Conservation (phyloP, 805 yeast genomes). For the Yamadazyma endophytica region DNA sequence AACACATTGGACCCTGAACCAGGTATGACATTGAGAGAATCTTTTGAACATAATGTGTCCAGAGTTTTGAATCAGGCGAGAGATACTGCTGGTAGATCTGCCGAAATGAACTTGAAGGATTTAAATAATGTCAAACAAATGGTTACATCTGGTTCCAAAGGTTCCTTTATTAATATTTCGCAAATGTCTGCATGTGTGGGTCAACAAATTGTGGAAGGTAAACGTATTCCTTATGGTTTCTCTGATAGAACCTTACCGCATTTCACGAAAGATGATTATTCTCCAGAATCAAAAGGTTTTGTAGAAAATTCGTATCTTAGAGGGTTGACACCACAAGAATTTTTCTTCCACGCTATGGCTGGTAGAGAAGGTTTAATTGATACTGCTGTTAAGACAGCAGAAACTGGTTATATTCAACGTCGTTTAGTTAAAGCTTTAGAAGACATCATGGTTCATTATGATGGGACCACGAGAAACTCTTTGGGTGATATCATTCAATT, state of each 20-base stretch:
- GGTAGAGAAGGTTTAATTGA: constrained; percentile 99
- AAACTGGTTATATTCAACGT: constrained; percentile 97
- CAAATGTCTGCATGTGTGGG: constrained; percentile 99
- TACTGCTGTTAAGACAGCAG: constrained; percentile 99
- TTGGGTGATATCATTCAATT: constrained; percentile 95
- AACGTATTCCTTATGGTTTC: constrained; percentile 97
- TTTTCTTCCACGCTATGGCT: constrained; percentile 99
- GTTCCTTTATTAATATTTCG: constrained; percentile 97
- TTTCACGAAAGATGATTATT: constrained; percentile 96
- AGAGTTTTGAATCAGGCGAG: constrained; percentile 96
- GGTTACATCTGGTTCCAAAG: constrained; percentile 99
- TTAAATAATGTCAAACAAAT: constrained; percentile 95
- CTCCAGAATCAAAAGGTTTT: constrained; percentile 97
- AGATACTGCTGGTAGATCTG: constrained; percentile 98
- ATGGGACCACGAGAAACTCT: constrained; percentile 97
- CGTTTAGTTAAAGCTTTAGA: constrained; percentile 95
- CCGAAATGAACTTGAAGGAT: constrained; percentile 93
- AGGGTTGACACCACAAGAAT: constrained; percentile 98
- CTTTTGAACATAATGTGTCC: constrained; percentile 95
- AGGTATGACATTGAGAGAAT: constrained; percentile 99
- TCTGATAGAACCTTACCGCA: constrained; percentile 96
- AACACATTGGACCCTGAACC: constrained; percentile 91
- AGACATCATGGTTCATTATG: constrained; percentile 97
- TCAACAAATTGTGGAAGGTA: constrained; percentile 99
- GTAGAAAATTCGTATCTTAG: constrained; percentile 95